Evolutionary conservation across 305 asterid species (phyloP), one percentile per base, ranked within the genome.

Genomic region (Fraxinus ornus): DNA sequence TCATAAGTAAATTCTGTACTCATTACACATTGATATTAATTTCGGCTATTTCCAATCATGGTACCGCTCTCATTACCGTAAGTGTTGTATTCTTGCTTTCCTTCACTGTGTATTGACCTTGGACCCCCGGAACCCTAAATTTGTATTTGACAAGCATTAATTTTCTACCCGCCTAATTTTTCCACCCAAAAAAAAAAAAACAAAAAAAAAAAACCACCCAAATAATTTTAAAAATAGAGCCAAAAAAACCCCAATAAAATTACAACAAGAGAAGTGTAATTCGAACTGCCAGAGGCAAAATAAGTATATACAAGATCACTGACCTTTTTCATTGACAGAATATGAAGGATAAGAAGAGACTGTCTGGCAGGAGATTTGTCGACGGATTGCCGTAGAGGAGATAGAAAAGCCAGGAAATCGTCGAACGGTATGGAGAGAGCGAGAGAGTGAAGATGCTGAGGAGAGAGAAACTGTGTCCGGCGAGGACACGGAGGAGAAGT

Each of bases 351-450:
- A 85, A 83, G 95, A 78, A 83, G 93, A 86, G 83, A 86, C 90
- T 77, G 83, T 21, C 84, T 89, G 98, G 90, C 97, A 93, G 37
- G 91, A 86, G 89, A 93, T 80, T 81, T 89, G 89, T 84, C 86
- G 92, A 84, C 89, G 83, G 80, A 80, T 84, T 83, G 83, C 86
- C 81, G 91, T 89, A 78, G 90, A 73, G 22, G 89, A 55, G 12
- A 68, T 13, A 36, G 79, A 85, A 76, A 79, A 82, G 68, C 86
- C 82, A 74, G 90, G 35, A 77, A 84, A 75, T 19, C 83, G 86
- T 55, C 78, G 84, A 39, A 86, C 80, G 19, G 81, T 85, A 7
- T 30, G 86, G 76, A 80, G 84, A 81, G 87, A 74, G 80, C 47
- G 68, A 30, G 86, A 87, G 41, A 82, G 57, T 62, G 90, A 90